Conservation (phyloP, 73 alveolate genomes). For the Breviolum minutum region DNA sequence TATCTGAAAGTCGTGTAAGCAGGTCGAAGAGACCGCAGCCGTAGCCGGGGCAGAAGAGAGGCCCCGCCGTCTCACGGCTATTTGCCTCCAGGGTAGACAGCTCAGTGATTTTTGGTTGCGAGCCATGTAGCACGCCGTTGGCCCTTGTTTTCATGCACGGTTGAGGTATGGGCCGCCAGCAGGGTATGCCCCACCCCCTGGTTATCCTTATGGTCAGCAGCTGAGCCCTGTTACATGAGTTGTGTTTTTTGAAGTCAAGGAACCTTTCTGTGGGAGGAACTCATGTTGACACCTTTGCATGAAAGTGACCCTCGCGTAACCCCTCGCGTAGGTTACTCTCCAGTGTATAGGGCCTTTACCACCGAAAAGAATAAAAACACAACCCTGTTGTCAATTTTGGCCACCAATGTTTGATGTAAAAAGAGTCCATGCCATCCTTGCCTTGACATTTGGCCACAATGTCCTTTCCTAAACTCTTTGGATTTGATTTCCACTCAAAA, state of each 20-base stretch:
- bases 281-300: not conserved
- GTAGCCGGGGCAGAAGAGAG: constrained; percentile 43
- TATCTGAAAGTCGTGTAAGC: not conserved
- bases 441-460: too few relatives aligned
- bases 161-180: constrained; percentile 45
- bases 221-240: not conserved
- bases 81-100: constrained; percentile 36
- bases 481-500: too few relatives aligned
- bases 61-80: constrained; percentile 74
- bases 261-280: not conserved
- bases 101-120: not conserved
- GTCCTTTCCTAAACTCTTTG: too few relatives aligned
- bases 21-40: constrained; percentile 40
- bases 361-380: too few relatives aligned
- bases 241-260: too few relatives aligned
- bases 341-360: too few relatives aligned
- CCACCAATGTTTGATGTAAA: too few relatives aligned
- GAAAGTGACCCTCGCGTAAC: too few relatives aligned
- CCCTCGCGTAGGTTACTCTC: too few relatives aligned
- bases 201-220: constrained; percentile 22
- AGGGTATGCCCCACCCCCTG: constrained; percentile 47
- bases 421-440: too few relatives aligned
- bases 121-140: not conserved
- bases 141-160: not conserved
- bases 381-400: too few relatives aligned